These are phyloP conservation scores for Ilex asprella DNA, from an alignment of 257 asterid genomes.

Conservation along the genomic window DNA sequence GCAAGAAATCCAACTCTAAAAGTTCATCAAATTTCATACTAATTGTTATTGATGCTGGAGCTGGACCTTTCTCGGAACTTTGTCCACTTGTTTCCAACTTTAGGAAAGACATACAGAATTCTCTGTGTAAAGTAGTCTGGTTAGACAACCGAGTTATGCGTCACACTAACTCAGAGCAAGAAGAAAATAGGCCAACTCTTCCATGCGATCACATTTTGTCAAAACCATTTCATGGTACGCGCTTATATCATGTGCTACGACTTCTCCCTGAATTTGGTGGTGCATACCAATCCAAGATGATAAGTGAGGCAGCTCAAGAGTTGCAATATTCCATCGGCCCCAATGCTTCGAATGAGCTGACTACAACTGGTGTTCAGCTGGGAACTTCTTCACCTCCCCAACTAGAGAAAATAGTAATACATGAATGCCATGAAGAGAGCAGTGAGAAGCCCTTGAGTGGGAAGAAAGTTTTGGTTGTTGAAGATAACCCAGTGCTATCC, in stretches of 20 bases:
- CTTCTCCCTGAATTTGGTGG: slow-evolving; percentile 62
- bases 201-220: slow-evolving; percentile 38
- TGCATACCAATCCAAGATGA: slow-evolving; percentile 9
- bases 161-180: slow-evolving; percentile 22
- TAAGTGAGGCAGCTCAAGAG: too few species aligned
- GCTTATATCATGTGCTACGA: slow-evolving; percentile 30
- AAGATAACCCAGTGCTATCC: slow-evolving; percentile 39
- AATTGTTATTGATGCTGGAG: slow-evolving; percentile 43
- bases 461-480: slow-evolving; percentile 53
- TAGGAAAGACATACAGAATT: slow-evolving; percentile 32
- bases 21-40: slow-evolving; percentile 18
- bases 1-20: slow-evolving; percentile 5
- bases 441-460: slow-evolving; percentile 32
- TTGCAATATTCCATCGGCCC: too few species aligned
- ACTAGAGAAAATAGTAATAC: slow-evolving; percentile 4
- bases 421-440: slow-evolving; percentile 12
- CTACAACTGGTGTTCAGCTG: not conserved
- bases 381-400: not conserved
- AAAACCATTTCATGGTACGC: slow-evolving; percentile 75
- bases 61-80: slow-evolving; percentile 38
- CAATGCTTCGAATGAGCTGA: too few species aligned
- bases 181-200: slow-evolving; percentile 37
- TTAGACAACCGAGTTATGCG: slow-evolving; percentile 26
- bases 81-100: slow-evolving; percentile 46
- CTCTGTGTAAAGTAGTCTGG: slow-evolving; percentile 56